Evolutionary conservation across 2,329 filamentous ascomycete genomes (phyloP).

Genomic region (Periglandula ipomoeae): DNA sequence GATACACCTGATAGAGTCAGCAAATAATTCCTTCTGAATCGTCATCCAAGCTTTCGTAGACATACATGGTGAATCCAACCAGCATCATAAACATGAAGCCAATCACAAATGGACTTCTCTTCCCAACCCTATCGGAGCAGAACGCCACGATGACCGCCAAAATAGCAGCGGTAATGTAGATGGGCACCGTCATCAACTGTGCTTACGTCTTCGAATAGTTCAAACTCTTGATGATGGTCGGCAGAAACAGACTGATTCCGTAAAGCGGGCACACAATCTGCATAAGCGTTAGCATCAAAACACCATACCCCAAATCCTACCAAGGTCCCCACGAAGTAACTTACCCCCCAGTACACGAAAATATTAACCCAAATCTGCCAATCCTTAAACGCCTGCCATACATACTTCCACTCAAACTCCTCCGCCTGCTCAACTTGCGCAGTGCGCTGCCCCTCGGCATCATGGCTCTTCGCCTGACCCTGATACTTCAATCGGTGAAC

Average conservation of each 20-base stretch:
- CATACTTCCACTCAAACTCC: slow-evolving; percentile 65
- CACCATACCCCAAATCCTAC: neutral
- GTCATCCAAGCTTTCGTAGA: neutral
- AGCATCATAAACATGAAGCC: slow-evolving; percentile 42
- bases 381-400: slow-evolving; percentile 63
- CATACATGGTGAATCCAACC: slow-evolving; percentile 47
- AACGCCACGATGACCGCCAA: slow-evolving; percentile 45
- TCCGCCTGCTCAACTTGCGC: slow-evolving; percentile 55
- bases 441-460: slow-evolving; percentile 10
- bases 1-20: slow-evolving; percentile 39
- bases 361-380: slow-evolving; percentile 66
- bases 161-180: slow-evolving; percentile 53
- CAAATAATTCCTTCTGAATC: neutral
- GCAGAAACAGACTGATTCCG: slow-evolving; percentile 50
- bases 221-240: slow-evolving; percentile 52
- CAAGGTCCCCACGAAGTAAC: slow-evolving; percentile 13
- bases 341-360: slow-evolving; percentile 56
- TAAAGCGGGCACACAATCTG: slow-evolving; percentile 46
- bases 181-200: slow-evolving; percentile 56
- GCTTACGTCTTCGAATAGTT: slow-evolving; percentile 46
- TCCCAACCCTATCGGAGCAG: slow-evolving; percentile 43
- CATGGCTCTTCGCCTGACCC: slow-evolving; percentile 22
- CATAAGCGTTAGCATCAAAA: neutral
- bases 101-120: slow-evolving; percentile 47
- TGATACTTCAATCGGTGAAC: slow-evolving; percentile 62